phyloP scores from a whole-genome alignment of 2,329 filamentous ascomycete species.

The Amesomyces nigricolor region DNA sequence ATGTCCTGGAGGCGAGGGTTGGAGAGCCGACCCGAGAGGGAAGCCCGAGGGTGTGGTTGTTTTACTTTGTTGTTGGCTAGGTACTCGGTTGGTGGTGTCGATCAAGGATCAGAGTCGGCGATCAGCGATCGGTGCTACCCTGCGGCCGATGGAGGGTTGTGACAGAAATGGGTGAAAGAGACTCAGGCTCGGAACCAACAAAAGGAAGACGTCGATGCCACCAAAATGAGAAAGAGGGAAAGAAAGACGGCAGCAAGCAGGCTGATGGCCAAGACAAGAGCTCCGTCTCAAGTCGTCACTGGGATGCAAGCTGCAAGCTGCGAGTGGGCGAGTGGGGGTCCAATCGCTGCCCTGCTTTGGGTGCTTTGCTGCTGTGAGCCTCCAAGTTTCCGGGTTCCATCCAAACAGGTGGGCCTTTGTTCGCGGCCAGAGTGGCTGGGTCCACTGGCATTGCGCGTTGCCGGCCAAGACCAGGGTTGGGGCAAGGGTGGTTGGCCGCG shows the following conservation, averaged over 20 bases:
- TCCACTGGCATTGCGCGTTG: conserved; percentile 12
- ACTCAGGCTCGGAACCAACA: too few species aligned
- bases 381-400: too few species aligned
- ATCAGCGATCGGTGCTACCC: too few species aligned
- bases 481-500: too few species aligned
- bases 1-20: conserved; percentile 13
- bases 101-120: background rate
- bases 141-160: too few species aligned
- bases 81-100: conserved; percentile 1
- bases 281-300: too few species aligned
- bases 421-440: conserved; percentile 22
- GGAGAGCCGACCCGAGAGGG: background rate
- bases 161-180: too few species aligned
- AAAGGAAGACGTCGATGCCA: too few species aligned
- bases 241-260: too few species aligned
- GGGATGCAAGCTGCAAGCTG: background rate
- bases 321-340: background rate
- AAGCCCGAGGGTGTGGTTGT: conserved; percentile 15
- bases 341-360: background rate
- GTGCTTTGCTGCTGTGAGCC: conserved; percentile 1
- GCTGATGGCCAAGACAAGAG: too few species aligned
- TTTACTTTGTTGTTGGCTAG: conserved; percentile 18
- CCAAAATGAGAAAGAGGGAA: too few species aligned
- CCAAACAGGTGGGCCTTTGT: too few species aligned
- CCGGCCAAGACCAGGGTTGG: background rate